A percentile compares a stretch with the other conserved stretches of the same genome.
These are phyloP conservation scores for Macrophomina tecta DNA, from an alignment of 2,329 filamentous ascomycete genomes.

Conservation along the genomic window DNA sequence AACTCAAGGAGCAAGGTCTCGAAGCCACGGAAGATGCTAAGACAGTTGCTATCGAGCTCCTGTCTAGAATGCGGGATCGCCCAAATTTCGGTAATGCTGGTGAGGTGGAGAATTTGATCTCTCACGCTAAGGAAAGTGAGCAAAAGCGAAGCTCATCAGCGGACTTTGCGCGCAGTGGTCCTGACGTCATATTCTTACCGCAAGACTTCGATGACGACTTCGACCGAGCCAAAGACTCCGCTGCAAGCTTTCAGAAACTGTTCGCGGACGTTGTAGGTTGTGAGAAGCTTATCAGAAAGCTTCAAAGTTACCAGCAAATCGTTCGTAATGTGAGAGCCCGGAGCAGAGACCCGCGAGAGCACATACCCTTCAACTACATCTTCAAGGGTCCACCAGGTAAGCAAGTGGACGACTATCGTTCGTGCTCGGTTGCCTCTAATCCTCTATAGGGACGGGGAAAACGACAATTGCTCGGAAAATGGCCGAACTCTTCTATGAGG, in stretches of 20 bases:
- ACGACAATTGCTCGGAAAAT: constrained; percentile 74
- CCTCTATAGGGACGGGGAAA: too few relatives aligned
- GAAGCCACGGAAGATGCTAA: background rate
- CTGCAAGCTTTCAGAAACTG: too few relatives aligned
- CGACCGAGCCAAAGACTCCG: too few relatives aligned
- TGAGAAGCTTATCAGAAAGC: background rate
- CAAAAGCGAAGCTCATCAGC: background rate
- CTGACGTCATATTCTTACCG: background rate
- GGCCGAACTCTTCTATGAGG: constrained; percentile 76
- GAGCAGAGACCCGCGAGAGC: background rate
- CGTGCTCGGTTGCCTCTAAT: too few relatives aligned
- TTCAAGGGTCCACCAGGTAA: constrained; percentile 37
- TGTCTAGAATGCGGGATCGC: background rate
- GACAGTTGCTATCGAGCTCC: background rate
- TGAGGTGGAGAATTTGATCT: background rate
- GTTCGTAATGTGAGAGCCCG: background rate
- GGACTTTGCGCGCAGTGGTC: background rate
- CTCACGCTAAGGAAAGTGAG: background rate
- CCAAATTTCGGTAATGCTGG: background rate
- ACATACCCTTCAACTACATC: background rate
- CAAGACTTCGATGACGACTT: too few relatives aligned
- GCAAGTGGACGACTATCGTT: too few relatives aligned
- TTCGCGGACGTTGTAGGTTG: background rate
- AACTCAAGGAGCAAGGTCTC: background rate
- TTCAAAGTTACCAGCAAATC: background rate